Conservation (phyloP, 495 filamentous ascomycete species). For the Penicillium argentinense region DNA sequence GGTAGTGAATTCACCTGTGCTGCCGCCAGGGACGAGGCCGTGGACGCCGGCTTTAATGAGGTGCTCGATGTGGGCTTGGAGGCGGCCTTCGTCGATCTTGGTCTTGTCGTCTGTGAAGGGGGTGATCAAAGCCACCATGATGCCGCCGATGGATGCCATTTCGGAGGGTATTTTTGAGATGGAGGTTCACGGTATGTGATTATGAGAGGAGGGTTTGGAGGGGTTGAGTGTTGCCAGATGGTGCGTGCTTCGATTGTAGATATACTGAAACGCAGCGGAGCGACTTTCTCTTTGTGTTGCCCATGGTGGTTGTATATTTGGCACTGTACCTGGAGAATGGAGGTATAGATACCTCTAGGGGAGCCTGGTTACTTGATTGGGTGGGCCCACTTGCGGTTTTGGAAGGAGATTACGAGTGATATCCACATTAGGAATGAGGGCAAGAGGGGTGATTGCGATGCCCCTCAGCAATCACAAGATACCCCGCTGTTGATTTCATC, state of each 20-base stretch:
- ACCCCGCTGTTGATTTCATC: too few relatives aligned
- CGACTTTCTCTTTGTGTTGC: constrained; percentile 11
- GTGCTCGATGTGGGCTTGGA: constrained; percentile 38
- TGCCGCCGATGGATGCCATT: constrained; percentile 27
- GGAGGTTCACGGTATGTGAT: neutral
- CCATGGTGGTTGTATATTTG: neutral
- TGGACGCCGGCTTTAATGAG: constrained; percentile 34
- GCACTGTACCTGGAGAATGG: too few relatives aligned
- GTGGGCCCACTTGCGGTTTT: neutral
- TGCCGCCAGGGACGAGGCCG: constrained; percentile 40
- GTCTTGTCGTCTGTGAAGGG: constrained; percentile 36
- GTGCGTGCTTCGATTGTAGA: neutral
- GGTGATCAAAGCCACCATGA: constrained; percentile 41
- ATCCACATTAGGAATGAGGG: neutral
- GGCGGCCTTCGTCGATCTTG: constrained; percentile 30
- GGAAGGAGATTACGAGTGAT: neutral
- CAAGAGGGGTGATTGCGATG: too few relatives aligned
- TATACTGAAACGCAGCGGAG: constrained; percentile 1
- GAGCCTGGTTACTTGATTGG: neutral
- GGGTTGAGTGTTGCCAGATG: neutral
- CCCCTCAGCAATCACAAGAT: too few relatives aligned
- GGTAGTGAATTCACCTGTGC: constrained; percentile 42
- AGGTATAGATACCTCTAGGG: neutral
- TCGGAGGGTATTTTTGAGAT: constrained; percentile 5
- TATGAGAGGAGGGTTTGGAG: neutral